Base-by-base conservation (phyloP, 2,329 filamentous ascomycete species). In the Verticillium klebahnii region DNA sequence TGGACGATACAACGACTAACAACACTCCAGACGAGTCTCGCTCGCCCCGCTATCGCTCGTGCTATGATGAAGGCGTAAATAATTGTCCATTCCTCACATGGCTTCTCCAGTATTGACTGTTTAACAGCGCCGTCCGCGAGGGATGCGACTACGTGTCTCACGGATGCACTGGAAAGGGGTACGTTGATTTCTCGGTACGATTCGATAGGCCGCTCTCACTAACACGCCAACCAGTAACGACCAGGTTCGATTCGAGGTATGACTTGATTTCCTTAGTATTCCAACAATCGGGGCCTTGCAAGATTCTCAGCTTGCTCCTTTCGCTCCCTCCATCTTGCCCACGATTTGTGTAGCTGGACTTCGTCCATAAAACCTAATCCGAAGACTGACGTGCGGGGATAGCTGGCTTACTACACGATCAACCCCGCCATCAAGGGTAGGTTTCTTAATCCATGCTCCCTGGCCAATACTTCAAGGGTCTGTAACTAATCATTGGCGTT, bases 21-120 rank as follows among this genome's bases (percentile, higher is more conserved):
- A 19, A 45, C 8, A 8, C 34, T n/a, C 39, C 39, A 45, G 62
- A 87, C 84, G 58, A 79, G 80, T 36, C 78, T 90, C 61, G 87
- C 87, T 66, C 83, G 87, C 56, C 88, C 87, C 52, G 82, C 89
- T 70, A 89, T 90, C 67, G 86, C 87, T 61, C 80, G 87, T 61
- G 39, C 39, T 4, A 45, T 45, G 39, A 45, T 45, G 39, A 45
- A 45, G 39, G 83, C 86, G 89, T 69, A 76, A 77, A 14, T 25
- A 3, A 11, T 36, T 36, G 12, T 54, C 57, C 59, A 50, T 63
- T 8, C n/a, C 17, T 3, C 14, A n/a, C 39, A 8, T 17, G 15
- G n/a, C 39, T n/a, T 19, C 4, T 4, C n/a, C n/a, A n/a, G 5
- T 45, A n/a, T 17, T 45, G 39, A 45, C 17, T 19, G 1, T 36